Base-by-base conservation (phyloP, 2,329 filamentous ascomycete genomes). In the Colletotrichum incanum region DNA sequence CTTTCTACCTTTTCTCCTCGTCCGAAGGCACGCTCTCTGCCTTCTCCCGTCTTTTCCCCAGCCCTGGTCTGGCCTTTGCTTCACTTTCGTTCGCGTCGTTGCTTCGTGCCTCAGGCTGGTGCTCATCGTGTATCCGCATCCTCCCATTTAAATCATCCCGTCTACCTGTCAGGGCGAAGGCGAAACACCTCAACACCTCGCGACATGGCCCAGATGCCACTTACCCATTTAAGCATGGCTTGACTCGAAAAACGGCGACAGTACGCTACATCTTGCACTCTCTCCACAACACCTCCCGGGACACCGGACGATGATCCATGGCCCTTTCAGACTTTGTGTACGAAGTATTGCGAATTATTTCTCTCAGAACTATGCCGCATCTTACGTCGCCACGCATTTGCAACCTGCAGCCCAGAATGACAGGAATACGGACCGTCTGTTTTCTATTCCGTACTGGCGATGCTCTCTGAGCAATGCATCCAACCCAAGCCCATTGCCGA, bases 201-300 rank as follows among this genome's bases (percentile, higher is more conserved):
- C 55, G 66, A 72, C 70, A 39, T 54, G 70, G 65, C 59, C 66
- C 52, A 65, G 43, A 66, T 41, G 67, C 43, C 58, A 68, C 37
- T 64, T 63, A 52, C 69, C 65, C 39, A 23, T 71, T 66, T 54
- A 14, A 61, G 60, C 67, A 69, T 65, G 66, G 70, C 65, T 72
- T 72, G 65, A 71, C 70, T 72, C 66, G 65, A 71, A 72, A 65
- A 71, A 41, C 60, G 60, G 59, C 56, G 70, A 71, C 65, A 72
- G 61, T 47, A 71, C 66, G 54, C 39, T 65, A 71, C 70, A 28
- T 60, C 23, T 62, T 14, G 23, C 39, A 26, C 50, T 60, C 34
- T 59, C 50, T 47, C 63, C 67, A 59, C 67, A 66, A 41, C n/a
- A 69, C 34, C 34, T 63, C 58, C 26, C 63, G 65, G 65, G 14